Evolutionary conservation across 305 asterid genomes (phyloP).

Genomic region (Solanum hybrid): DNA sequence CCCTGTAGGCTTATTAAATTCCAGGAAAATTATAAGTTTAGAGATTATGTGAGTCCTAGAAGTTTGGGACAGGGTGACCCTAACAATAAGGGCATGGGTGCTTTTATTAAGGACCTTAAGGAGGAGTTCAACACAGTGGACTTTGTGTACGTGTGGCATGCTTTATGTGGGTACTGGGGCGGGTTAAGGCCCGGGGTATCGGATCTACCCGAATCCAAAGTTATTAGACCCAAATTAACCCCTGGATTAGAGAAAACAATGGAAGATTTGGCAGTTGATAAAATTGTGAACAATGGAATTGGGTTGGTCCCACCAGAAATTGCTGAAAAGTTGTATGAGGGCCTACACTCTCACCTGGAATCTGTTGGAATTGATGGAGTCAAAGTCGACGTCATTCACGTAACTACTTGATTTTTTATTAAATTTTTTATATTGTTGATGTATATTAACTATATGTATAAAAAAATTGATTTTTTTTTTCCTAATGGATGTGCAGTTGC

Average conservation of each 20-base stretch:
- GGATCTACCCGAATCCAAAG: conserved; percentile 54
- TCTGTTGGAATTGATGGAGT: conserved; percentile 85
- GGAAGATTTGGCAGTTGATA: conserved; percentile 94
- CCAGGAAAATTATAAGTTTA: conserved; percentile 69
- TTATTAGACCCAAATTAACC: conserved; percentile 52
- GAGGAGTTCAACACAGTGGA: conserved; percentile 48
- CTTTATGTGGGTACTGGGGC: conserved; percentile 95
- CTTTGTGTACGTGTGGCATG: conserved; percentile 91
- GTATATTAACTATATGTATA: not conserved
- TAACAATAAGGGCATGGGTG: conserved; percentile 63
- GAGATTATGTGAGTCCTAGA: conserved; percentile 56
- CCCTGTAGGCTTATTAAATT: conserved; percentile 77
- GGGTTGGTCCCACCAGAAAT: conserved; percentile 81
- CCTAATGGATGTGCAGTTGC: conserved; percentile 24
- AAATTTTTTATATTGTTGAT: not conserved
- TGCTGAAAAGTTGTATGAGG: conserved; percentile 59
- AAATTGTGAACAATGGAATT: conserved; percentile 79
- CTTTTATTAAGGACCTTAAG: conserved; percentile 64
- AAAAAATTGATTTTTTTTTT: not conserved
- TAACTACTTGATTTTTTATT: conserved; percentile 10
- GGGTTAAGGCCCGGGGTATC: conserved; percentile 56
- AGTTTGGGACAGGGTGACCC: conserved; percentile 20
- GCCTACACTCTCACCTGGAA: conserved; percentile 70
- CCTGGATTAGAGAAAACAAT: conserved; percentile 79
- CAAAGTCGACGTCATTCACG: conserved; percentile 91